Conservation (phyloP, 768 basidiomycete species). For the Pilatotrama ljubarskyi region DNA sequence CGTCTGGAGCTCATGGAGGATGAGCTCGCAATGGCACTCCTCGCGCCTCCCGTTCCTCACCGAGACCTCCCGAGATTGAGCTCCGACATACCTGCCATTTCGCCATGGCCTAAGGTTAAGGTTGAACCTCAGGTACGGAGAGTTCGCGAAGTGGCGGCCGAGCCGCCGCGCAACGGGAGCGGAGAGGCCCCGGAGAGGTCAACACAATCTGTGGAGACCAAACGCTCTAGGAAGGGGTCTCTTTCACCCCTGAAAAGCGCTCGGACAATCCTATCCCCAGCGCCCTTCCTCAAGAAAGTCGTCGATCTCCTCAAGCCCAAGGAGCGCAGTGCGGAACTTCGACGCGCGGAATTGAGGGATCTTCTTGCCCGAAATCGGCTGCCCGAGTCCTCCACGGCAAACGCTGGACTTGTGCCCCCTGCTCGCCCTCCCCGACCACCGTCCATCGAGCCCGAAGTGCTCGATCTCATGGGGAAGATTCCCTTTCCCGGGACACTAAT, state of each 20-base stretch:
- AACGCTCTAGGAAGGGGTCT: not conserved
- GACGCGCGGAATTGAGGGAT: not conserved
- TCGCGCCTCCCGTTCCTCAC: not conserved
- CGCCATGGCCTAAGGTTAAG: no score
- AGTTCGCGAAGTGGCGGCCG: no score
- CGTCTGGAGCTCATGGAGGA: not conserved
- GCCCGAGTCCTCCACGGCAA: not conserved
- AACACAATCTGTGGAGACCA: not conserved
- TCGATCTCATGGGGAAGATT: not conserved
- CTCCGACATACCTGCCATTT: not conserved
- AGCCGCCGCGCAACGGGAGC: not conserved
- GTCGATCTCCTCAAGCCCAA: not conserved
- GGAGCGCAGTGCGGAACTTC: not conserved
- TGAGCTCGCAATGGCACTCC: not conserved
- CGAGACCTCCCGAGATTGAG: not conserved
- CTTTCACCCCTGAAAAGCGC: not conserved
- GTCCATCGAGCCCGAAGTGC: not conserved
- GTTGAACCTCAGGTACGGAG: no score
- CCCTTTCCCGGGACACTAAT: not conserved
- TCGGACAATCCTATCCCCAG: not conserved
- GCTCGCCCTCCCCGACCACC: slow-evolving; percentile 1
- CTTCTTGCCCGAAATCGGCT: not conserved
- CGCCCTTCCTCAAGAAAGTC: not conserved
- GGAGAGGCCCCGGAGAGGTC: not conserved
- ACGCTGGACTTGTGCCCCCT: not conserved